These are phyloP conservation scores for Garcia nutans DNA, from an alignment of 345 rosid genomes.

Conservation along the genomic window DNA sequence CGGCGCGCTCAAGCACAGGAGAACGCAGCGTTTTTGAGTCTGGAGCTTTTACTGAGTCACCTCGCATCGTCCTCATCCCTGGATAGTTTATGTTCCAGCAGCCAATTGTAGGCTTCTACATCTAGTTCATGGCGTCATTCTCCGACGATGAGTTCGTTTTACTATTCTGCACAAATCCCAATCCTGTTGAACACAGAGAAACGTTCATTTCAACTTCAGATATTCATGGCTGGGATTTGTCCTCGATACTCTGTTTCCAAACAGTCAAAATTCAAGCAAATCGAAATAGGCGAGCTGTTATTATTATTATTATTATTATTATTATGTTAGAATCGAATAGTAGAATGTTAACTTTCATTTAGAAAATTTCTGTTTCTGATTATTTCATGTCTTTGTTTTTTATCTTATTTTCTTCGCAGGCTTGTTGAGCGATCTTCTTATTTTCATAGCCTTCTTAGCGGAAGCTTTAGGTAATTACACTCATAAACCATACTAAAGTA, in stretches of 20 bases:
- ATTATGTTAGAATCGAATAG: background rate
- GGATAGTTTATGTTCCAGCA: background rate
- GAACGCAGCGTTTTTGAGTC: too few relatives aligned
- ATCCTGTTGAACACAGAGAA: slow-evolving; percentile 24
- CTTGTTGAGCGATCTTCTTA: slow-evolving; percentile 57
- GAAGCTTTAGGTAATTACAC: slow-evolving; percentile 58
- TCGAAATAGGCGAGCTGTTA: slow-evolving; percentile 42
- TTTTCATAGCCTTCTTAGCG: slow-evolving; percentile 57
- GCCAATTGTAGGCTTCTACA: background rate
- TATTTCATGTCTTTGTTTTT: background rate
- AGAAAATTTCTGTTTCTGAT: background rate
- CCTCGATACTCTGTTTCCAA: slow-evolving; percentile 39
- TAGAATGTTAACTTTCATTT: background rate
- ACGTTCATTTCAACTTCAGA: slow-evolving; percentile 44
- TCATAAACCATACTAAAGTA: background rate
- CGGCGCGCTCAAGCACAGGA: too few relatives aligned
- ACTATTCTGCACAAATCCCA: slow-evolving; percentile 37
- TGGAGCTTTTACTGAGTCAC: too few relatives aligned
- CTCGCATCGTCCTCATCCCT: background rate
- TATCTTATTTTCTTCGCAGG: slow-evolving; percentile 28
- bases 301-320: slow-evolving; percentile 1
- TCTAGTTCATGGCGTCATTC: slow-evolving; percentile 40
- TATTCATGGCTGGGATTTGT: slow-evolving; percentile 43
- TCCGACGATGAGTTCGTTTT: slow-evolving; percentile 36
- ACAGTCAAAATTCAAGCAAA: slow-evolving; percentile 45